Conservation (phyloP, 129 eudicot genomes). For the Lonicera japonica region DNA sequence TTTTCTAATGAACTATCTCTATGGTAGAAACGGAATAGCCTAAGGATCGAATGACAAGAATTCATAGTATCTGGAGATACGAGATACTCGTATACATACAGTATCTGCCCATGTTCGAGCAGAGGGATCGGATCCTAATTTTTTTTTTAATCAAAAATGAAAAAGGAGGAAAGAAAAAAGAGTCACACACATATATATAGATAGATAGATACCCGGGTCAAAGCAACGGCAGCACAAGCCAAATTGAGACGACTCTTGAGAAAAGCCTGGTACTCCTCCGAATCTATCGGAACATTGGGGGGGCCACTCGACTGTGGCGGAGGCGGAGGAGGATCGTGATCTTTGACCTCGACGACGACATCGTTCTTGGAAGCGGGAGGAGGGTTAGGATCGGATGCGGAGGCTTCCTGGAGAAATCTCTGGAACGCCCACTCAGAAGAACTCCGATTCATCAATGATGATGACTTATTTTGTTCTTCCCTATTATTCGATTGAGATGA, state of each 20-base stretch:
- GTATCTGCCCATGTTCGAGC: too few relatives aligned
- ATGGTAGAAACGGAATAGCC: too few relatives aligned
- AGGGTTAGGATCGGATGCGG: slow-evolving; percentile 23
- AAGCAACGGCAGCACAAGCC: slow-evolving; percentile 98
- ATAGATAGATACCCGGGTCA: slow-evolving; percentile 57
- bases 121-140: too few relatives aligned
- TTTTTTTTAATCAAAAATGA: too few relatives aligned
- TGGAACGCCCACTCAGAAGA: slow-evolving; percentile 92
- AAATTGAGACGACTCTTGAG: slow-evolving; percentile 67
- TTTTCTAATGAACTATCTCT: too few relatives aligned
- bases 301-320: slow-evolving; percentile 14
- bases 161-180: background rate
- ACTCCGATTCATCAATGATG: slow-evolving; percentile 64
- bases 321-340: slow-evolving; percentile 8
- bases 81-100: too few relatives aligned
- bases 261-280: slow-evolving; percentile 81
- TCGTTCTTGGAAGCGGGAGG: slow-evolving; percentile 25
- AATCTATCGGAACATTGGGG: slow-evolving; percentile 60
- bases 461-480: slow-evolving; percentile 31
- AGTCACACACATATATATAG: background rate
- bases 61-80: too few relatives aligned
- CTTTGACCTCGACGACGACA: slow-evolving; percentile 51
- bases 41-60: too few relatives aligned
- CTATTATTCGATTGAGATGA: slow-evolving; percentile 17
- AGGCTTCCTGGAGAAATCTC: slow-evolving; percentile 64